phyloP scores from a whole-genome alignment of 1,284 basidiomycete species.

The Boletus mariae region DNA sequence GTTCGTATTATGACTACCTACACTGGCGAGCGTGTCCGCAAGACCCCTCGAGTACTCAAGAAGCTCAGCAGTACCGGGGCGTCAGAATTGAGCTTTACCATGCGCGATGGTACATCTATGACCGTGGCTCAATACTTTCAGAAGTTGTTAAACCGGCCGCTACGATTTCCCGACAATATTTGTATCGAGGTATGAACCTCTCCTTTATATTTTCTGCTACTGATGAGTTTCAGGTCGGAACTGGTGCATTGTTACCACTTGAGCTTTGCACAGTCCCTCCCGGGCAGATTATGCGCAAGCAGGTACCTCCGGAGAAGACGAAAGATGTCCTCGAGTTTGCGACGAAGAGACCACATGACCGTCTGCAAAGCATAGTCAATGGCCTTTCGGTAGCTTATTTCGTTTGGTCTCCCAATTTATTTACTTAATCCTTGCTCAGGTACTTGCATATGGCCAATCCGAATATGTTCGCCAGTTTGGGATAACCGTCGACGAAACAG shows the following conservation, averaged over 20 bases:
- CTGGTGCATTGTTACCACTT: constrained; percentile 63
- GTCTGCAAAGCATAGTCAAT: constrained; percentile 54
- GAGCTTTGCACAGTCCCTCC: constrained; percentile 62
- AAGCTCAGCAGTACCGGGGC: constrained; percentile 51
- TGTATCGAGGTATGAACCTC: constrained; percentile 55
- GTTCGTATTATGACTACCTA: constrained; percentile 49
- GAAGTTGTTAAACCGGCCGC: constrained; percentile 43
- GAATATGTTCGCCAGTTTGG: constrained; percentile 71
- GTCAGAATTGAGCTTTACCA: constrained; percentile 47
- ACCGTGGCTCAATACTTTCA: constrained; percentile 64
- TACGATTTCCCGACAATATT: constrained; percentile 54
- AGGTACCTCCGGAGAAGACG: constrained; percentile 64
- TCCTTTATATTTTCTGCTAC: neutral
- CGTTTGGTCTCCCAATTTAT: neutral
- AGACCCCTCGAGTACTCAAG: constrained; percentile 51
- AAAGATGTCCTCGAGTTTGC: constrained; percentile 67
- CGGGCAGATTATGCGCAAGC: constrained; percentile 74
- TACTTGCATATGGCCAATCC: constrained; percentile 66
- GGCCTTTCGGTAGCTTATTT: constrained; percentile 47
- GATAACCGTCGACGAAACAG: constrained; percentile 48
- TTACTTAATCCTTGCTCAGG: constrained; percentile 35
- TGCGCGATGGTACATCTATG: constrained; percentile 49
- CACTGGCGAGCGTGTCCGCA: constrained; percentile 35
- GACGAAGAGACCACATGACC: constrained; percentile 60
- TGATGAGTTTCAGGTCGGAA: constrained; percentile 48